phyloP scores from a whole-genome alignment of 1,284 basidiomycete species.

The Sanguinoderma infundibulare region DNA sequence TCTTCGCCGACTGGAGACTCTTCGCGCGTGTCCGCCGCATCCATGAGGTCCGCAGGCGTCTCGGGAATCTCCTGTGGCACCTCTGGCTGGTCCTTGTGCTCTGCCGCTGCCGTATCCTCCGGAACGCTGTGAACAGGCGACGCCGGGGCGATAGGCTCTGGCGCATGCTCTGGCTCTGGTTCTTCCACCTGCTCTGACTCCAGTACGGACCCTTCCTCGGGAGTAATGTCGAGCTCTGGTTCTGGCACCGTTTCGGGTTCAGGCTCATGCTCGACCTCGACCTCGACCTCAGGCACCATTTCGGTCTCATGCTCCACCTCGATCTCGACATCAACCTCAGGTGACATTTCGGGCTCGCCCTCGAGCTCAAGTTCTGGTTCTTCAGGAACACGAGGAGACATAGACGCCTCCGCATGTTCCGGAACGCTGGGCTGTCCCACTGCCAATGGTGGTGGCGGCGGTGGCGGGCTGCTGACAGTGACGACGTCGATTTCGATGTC shows the following conservation, averaged over 20 bases:
- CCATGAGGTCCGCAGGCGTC: background rate
- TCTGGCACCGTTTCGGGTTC: background rate
- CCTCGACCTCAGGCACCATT: no score
- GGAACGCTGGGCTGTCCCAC: background rate
- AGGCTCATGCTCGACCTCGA: no score
- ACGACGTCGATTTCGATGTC: background rate
- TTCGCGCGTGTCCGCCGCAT: no score
- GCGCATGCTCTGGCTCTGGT: background rate
- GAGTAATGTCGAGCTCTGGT: background rate
- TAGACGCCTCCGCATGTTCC: background rate
- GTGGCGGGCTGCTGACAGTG: constrained; percentile 1
- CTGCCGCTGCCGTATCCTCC: background rate
- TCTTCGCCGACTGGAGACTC: no score
- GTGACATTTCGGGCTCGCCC: no score
- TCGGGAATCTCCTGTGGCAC: background rate
- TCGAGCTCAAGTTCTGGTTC: background rate
- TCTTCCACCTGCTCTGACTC: no score
- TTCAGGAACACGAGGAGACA: background rate
- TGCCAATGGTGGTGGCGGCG: background rate
- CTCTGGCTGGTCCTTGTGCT: background rate
- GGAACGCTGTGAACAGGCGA: background rate
- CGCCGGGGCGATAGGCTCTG: background rate
- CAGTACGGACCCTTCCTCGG: background rate
- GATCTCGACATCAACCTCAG: no score
- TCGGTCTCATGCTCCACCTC: no score